Evolutionary conservation across 2,329 filamentous ascomycete genomes (phyloP).

Genomic region (Hortaea sp.): DNA sequence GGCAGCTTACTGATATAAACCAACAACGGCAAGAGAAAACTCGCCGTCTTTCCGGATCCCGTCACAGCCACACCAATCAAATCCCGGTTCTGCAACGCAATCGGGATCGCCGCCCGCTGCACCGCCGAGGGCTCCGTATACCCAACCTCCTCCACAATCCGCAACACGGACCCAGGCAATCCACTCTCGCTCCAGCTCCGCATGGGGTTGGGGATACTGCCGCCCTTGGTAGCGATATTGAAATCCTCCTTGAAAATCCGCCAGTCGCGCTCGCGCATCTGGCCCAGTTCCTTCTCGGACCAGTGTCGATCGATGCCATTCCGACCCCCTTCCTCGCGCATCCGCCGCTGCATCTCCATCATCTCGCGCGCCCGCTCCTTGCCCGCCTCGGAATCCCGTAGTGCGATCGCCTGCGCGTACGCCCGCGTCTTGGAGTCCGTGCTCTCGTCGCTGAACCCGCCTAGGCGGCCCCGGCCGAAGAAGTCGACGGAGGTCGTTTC

Average conservation of each 20-base stretch:
- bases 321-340: slow-evolving; percentile 60
- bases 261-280: slow-evolving; percentile 98
- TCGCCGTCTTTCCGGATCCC: slow-evolving; percentile 95
- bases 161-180: slow-evolving; percentile 65
- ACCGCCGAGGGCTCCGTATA: slow-evolving; percentile 89
- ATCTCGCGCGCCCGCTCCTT: slow-evolving; percentile 66
- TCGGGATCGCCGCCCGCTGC: slow-evolving; percentile 88
- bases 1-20: slow-evolving; percentile 92
- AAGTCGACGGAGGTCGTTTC: slow-evolving; percentile 57
- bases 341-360: slow-evolving; percentile 72
- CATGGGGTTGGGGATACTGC: slow-evolving; percentile 89
- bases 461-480: slow-evolving; percentile 57
- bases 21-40: slow-evolving; percentile 82
- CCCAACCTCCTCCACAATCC: slow-evolving; percentile 74
- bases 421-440: slow-evolving; percentile 40
- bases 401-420: slow-evolving; percentile 60
- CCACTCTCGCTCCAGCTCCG: slow-evolving; percentile 81
- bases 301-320: slow-evolving; percentile 84
- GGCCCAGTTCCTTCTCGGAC: slow-evolving; percentile 82
- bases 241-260: slow-evolving; percentile 99
- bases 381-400: slow-evolving; percentile 67
- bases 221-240: slow-evolving; percentile 90
- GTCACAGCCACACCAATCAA: slow-evolving; percentile 98
- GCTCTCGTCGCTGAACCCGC: slow-evolving; percentile 54
- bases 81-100: slow-evolving; percentile 83